phyloP scores from a whole-genome alignment of 805 yeast species.

The Saturnispora diversa region DNA sequence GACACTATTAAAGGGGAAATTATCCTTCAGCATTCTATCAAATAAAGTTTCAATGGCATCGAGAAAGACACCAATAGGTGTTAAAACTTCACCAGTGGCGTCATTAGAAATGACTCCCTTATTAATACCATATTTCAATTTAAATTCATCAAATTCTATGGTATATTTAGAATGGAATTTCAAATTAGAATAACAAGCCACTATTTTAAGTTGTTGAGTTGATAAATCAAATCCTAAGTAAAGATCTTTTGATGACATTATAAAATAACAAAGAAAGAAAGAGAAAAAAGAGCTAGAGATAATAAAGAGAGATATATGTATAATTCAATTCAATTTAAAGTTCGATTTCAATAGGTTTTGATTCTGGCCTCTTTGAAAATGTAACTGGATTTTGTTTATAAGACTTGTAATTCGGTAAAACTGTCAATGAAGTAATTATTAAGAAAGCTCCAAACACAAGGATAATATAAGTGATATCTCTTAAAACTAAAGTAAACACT shows the following conservation, averaged over 20 bases:
- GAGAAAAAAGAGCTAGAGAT: background rate
- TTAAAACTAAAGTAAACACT: constrained; percentile 40
- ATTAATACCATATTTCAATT: constrained; percentile 47
- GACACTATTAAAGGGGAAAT: constrained; percentile 53
- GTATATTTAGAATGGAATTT: constrained; percentile 42
- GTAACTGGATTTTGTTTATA: constrained; percentile 42
- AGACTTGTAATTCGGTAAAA: constrained; percentile 52
- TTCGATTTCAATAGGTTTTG: constrained; percentile 12
- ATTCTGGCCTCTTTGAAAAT: constrained; percentile 34
- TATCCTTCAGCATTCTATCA: constrained; percentile 37
- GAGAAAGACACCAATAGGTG: constrained; percentile 88
- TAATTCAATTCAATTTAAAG: constrained; percentile 2
- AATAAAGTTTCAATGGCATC: constrained; percentile 70
- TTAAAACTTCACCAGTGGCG: constrained; percentile 50
- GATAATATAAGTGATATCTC: constrained; percentile 35
- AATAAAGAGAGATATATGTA: background rate
- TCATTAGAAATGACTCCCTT: constrained; percentile 65
- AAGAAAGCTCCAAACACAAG: constrained; percentile 33
- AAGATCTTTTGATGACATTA: constrained; percentile 15
- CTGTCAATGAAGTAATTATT: constrained; percentile 30
- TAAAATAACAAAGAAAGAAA: background rate
- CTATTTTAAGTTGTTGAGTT: constrained; percentile 79
- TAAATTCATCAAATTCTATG: constrained; percentile 62
- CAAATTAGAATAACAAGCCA: constrained; percentile 50
- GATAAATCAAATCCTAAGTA: constrained; percentile 79